Conservation (phyloP, 441 rosid genomes). For the Metrosideros polymorpha region DNA sequence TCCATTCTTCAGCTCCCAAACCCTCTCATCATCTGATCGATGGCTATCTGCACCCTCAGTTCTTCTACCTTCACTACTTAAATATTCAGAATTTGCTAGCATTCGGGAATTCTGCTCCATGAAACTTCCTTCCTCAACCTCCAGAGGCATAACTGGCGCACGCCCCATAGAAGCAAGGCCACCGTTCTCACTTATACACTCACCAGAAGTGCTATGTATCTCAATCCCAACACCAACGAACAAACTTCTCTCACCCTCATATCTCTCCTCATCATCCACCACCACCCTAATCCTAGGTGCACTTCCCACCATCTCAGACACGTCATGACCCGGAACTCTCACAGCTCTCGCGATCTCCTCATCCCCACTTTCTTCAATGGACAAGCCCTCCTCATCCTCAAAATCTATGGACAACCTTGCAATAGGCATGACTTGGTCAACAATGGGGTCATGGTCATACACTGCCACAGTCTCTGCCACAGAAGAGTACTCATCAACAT, state of each 20-base stretch:
- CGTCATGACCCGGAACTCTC: slow-evolving; percentile 11
- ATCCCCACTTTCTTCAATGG: background rate
- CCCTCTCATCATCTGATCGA: background rate
- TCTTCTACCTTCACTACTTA: background rate
- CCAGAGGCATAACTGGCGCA: background rate
- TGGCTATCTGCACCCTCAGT: background rate
- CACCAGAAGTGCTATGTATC: background rate
- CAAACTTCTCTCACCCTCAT: background rate
- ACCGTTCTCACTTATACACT: background rate
- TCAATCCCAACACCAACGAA: background rate
- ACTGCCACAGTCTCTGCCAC: slow-evolving; percentile 22
- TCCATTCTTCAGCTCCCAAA: background rate
- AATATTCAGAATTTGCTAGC: background rate
- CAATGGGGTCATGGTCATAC: slow-evolving; percentile 14
- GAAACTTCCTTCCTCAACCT: background rate
- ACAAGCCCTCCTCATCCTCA: slow-evolving; percentile 31
- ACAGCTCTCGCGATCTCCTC: slow-evolving; percentile 17
- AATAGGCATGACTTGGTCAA: slow-evolving; percentile 30
- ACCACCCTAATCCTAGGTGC: slow-evolving; percentile 16
- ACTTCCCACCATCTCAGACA: slow-evolving; percentile 3
- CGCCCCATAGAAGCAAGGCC: background rate
- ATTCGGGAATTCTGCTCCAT: background rate
- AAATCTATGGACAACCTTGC: slow-evolving; percentile 57
- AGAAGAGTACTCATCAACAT: background rate
- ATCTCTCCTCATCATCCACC: slow-evolving; percentile 7